These are phyloP conservation scores for Metschnikowia noctiluminum DNA, from an alignment of 805 yeast genomes.

Conservation along the genomic window DNA sequence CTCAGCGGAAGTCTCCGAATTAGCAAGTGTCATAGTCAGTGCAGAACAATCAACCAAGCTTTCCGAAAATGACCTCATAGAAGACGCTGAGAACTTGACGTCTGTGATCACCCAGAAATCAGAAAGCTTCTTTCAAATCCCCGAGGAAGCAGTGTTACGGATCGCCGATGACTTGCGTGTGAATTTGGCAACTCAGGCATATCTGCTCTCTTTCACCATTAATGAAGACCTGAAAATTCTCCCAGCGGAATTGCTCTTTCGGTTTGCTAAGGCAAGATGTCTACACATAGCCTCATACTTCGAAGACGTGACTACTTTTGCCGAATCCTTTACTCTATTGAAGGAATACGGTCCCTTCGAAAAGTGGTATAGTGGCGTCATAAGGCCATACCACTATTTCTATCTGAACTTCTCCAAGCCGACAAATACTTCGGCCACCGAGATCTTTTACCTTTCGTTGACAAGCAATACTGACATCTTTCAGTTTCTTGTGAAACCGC, in stretches of 20 bases:
- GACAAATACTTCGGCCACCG: conserved; percentile 3
- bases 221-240: neutral
- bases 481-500: conserved; percentile 23
- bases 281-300: conserved; percentile 13
- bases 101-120: conserved; percentile 7
- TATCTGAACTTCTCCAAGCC: conserved; percentile 25
- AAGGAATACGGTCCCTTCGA: conserved; percentile 18
- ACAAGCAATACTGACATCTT: conserved; percentile 18
- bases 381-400: conserved; percentile 29
- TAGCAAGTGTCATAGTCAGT: conserved; percentile 3
- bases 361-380: conserved; percentile 27
- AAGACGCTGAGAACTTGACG: conserved; percentile 9
- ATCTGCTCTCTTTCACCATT: conserved; percentile 1
- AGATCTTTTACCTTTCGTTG: conserved; percentile 13
- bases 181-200: conserved; percentile 4
- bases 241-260: neutral
- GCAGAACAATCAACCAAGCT: neutral
- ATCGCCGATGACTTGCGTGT: conserved; percentile 8
- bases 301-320: conserved; percentile 14
- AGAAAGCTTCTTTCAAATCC: neutral
- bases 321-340: conserved; percentile 16
- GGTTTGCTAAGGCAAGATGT: conserved; percentile 16
- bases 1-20: neutral
- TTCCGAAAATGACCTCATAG: conserved; percentile 8
- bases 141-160: conserved; percentile 8